Base-by-base conservation (phyloP, 257 asterid species). In the Gynochthodes officinalis region DNA sequence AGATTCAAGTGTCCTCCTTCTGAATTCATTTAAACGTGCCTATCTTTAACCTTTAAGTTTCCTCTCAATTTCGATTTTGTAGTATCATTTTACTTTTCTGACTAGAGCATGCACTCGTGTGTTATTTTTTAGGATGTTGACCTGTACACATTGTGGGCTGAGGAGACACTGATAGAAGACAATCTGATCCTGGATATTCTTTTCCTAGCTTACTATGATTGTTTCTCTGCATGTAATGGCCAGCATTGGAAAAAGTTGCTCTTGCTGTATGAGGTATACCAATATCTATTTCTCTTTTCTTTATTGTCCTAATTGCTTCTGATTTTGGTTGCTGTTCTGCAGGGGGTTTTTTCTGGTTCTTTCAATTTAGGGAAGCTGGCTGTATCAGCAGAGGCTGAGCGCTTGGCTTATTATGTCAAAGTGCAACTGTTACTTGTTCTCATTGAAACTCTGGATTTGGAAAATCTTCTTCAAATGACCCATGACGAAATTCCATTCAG, bases 391-490 rank as follows among this genome's bases (percentile, higher is more conserved):
- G 97, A 90, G 76, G 93, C 97, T 52, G 73, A 75, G 59, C 73
- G 70, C 74, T 78, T 92, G 57, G 84, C 90, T 80, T 85, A 85
- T 84, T 91, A 83, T 83, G 89, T 88, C 67, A 89, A 90, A 89
- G 93, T 92, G 76, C 96, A 89, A 82, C 81, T 95, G 81, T 79
- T 89, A 46, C 85, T 92, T 79, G 86, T 90, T 81, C 97, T 95
- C 76, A 92, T 95, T 23, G 96, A 91, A 83, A 84, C 95, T 69
- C 77, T 95, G 79, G 88, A 95, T 81, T 85, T 95, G 82, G 99
- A 95, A 82, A 87, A 48, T 86, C 90, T 95, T 73, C 93, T 95
- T 69, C 98, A 92, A 72, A 88, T 92, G 98, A 77, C 92, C 82
- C 94, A 90, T 68, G 99, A 95, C 78, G 90, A 84, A 76, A 78